Base-by-base conservation (phyloP, 495 filamentous ascomycete genomes). In the Evernia prunastri region DNA sequence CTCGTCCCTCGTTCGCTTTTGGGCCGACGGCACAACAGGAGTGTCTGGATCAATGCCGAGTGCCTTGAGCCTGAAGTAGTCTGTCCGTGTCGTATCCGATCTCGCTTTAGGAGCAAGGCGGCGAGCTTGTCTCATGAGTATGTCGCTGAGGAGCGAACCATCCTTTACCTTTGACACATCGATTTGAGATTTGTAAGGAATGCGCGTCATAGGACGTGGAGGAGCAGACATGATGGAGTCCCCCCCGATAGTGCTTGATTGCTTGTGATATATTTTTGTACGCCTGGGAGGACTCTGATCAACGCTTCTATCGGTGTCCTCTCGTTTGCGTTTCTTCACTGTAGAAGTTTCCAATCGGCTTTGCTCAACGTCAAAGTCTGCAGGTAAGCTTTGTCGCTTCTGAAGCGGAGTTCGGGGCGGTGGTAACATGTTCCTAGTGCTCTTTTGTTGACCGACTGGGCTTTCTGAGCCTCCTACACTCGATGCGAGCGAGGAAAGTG, bases 61-160 rank as follows among this genome's bases (percentile, higher is more conserved):
- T 4, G 70, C 61, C 56, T 72, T 73, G 36, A 72, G 64, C 31
- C 47, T 47, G 58, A 71, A 72, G 61, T 72, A 72, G 51, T 68
- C 65, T 29, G 67, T 67, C 6, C 59, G 61, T 8, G 71, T 71
- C 6, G 65, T 69, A 47, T 70, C 65, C 6, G 63, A 59, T 60
- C 60, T 64, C 15, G 58, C 53, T 42, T 59, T 37, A 9, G 68
- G 45, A 23, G 39, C 43, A 17, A 62, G 37, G n/a, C 56, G 62
- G 27, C 68, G 58, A 2, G 62, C 61, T 58, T 69, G 65, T 31
- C 39, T 56, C 64, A 64, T 62, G 17, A 69, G 60, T 23, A 56
- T 63, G n/a, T 66, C 64, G 49, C 56, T 53, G 37, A 66, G 64
- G 12, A 66, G 31, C 43, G 63, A 66, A 12, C 63, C 60, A 37